Conservation (phyloP, 192 early-diverging fungal species). For the Chytriomyces sp. region DNA sequence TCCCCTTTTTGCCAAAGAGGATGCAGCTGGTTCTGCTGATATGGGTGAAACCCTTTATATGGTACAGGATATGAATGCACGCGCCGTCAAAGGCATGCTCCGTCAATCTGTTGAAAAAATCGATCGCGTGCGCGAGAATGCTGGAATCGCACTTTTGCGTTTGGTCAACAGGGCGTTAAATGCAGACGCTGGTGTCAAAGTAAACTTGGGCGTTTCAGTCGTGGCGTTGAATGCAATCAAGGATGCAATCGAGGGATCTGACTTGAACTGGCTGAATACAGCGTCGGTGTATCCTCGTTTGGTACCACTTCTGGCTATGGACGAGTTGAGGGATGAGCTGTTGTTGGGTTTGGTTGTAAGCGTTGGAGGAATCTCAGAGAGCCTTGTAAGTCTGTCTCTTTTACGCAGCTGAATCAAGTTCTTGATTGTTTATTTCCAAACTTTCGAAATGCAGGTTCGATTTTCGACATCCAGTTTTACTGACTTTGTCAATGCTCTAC, state of each 20-base stretch:
- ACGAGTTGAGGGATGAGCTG: conserved; percentile 63
- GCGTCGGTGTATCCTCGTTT: conserved; percentile 68
- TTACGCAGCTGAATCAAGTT: not conserved
- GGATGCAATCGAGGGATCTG: conserved; percentile 8
- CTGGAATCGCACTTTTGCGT: conserved; percentile 66
- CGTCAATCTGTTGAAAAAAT: conserved; percentile 91
- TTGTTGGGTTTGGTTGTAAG: conserved; percentile 74
- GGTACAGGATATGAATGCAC: not conserved
- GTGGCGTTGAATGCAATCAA: conserved; percentile 23
- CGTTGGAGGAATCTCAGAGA: conserved; percentile 81
- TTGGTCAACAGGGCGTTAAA: conserved; percentile 47
- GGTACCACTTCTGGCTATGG: conserved; percentile 57
- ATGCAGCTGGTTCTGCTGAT: not conserved
- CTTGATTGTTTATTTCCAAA: not conserved
- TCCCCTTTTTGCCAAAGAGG: conserved; percentile 25
- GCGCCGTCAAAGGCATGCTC: conserved; percentile 50
- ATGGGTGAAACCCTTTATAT: not conserved
- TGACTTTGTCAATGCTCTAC: conserved; percentile 60
- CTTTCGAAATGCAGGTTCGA: conserved; percentile 56
- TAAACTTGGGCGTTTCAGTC: conserved; percentile 24
- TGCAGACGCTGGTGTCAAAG: conserved; percentile 28
- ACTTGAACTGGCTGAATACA: conserved; percentile 67
- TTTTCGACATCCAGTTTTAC: conserved; percentile 67
- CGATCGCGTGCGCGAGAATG: conserved; percentile 78
- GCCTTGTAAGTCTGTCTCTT: conserved; percentile 59